Percentiles rank a stretch among this genome's conserved stretches.
Conservation (phyloP, 164 flowering plant genomes). For the Stephania cephalantha region DNA sequence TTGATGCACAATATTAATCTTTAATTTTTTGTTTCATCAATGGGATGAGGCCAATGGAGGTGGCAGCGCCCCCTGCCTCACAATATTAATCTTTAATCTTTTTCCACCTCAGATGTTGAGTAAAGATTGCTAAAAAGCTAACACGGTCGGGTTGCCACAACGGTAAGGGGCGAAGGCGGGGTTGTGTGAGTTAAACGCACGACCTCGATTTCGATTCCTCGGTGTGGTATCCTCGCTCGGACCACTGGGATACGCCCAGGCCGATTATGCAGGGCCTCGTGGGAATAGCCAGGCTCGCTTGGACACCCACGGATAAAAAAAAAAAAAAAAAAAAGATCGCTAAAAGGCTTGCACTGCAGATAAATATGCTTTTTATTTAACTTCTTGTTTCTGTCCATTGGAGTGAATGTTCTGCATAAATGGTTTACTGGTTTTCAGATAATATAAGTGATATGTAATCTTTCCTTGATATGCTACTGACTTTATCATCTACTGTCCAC, state of each 20-base stretch:
- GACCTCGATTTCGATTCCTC: too few relatives aligned
- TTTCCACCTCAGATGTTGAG: neutral
- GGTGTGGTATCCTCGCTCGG: too few relatives aligned
- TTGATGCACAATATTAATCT: too few relatives aligned
- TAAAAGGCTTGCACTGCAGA: neutral
- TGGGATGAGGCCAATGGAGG: conserved; percentile 1
- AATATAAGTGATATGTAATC: neutral
- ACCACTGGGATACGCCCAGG: too few relatives aligned
- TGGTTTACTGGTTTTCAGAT: neutral
- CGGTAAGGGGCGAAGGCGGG: too few relatives aligned
- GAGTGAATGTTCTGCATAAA: neutral
- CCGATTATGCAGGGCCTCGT: too few relatives aligned
- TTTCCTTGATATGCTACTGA: neutral
- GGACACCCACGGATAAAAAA: too few relatives aligned
- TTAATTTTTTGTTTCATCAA: neutral
- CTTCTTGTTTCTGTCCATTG: neutral
- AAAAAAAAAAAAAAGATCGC: neutral
- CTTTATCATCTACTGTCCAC: neutral
- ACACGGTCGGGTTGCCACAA: too few relatives aligned
- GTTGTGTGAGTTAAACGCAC: too few relatives aligned
- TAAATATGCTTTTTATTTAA: neutral
- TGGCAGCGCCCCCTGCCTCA: neutral
- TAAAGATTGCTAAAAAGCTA: neutral
- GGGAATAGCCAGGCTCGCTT: too few relatives aligned
- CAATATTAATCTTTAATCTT: neutral